Evolutionary conservation across 1,284 basidiomycete genomes (phyloP).

Genomic region (Exobasidium rhododendri): DNA sequence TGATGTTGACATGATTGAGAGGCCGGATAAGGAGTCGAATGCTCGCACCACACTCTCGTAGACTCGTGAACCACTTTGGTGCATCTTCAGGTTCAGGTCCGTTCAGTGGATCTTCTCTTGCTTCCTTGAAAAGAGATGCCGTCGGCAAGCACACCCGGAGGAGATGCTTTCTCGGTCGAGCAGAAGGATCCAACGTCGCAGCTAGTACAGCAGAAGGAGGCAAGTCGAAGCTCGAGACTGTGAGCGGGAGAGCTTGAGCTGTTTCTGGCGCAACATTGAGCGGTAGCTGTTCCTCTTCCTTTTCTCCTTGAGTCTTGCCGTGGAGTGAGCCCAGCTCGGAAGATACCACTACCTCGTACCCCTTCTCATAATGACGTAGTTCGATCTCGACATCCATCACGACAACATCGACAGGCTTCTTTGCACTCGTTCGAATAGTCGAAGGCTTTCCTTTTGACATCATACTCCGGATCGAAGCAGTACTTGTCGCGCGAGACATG

Average conservation of each 20-base stretch:
- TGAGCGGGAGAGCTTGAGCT: constrained; percentile 27
- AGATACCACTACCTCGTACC: constrained; percentile 43
- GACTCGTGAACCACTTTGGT: constrained; percentile 28
- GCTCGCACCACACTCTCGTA: constrained; percentile 30
- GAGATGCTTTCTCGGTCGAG: constrained; percentile 46
- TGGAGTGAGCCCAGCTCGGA: constrained; percentile 21
- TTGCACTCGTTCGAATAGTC: constrained; percentile 26
- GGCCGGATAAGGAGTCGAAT: constrained; percentile 28
- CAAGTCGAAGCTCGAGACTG: constrained; percentile 39
- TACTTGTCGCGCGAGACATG: constrained; percentile 32
- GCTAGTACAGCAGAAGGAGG: constrained; percentile 51
- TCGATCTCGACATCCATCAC: constrained; percentile 49
- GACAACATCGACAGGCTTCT: constrained; percentile 28
- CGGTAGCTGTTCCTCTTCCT: constrained; percentile 3
- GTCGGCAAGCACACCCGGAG: constrained; percentile 41
- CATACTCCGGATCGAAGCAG: constrained; percentile 29
- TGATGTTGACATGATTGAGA: background rate
- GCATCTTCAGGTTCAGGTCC: constrained; percentile 23
- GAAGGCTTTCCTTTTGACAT: constrained; percentile 20
- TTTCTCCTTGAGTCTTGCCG: background rate
- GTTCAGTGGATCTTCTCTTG: constrained; percentile 27
- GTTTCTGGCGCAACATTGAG: background rate
- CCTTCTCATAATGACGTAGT: constrained; percentile 46
- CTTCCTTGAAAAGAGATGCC: constrained; percentile 24
- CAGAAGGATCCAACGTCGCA: constrained; percentile 43